Base-by-base conservation (phyloP, 306 rosid species). In the Trifolium dubium region DNA sequence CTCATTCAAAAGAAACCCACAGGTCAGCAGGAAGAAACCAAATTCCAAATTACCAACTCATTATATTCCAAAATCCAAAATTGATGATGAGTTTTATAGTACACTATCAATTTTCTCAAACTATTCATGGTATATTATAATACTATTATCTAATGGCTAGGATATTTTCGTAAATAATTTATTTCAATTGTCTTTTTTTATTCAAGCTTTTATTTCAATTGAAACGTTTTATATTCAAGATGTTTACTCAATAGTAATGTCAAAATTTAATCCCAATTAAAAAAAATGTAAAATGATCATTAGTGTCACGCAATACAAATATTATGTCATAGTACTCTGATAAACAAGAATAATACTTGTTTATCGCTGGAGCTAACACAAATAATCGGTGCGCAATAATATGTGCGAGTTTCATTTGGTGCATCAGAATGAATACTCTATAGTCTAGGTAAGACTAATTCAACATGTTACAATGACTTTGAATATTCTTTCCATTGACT, bases 401-500 rank as follows among this genome's bases (percentile, higher is more conserved):
- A n/a, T 10, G 3, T 28, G 12, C 10, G 40, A 35, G 29, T 32
- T 44, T 11, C 10, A 76, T n/a, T 50, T 43, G 58, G 31, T 37
- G 34, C 59, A 47, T 35, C 58, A 72, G 37, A 34, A 79, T 3
- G 40, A 65, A 55, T 32, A 19, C n/a, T 53, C n/a, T 39, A 5
- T n/a, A 30, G 29, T 28, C 41, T n/a, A 67, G 13, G 14, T 62
- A 30, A 49, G 12, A 13, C 8, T n/a, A 32, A 34, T 49, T 28
- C 8, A 58, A 40, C 71, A 18, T 14, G 60, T 64, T 29, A 40
- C n/a, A 8, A 74, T 10, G 17, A 58, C 31, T 34, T 46, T 37
- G 62, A 72, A 72, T 72, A 34, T 79, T 65, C 74, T 66, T 32
- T n/a, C 61, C 1, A 53, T n/a, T n/a, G n/a, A n/a, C 19, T 39